Evolutionary conservation across 2,329 filamentous ascomycete genomes (phyloP).

Genomic region (Cladophialophora exuberans): DNA sequence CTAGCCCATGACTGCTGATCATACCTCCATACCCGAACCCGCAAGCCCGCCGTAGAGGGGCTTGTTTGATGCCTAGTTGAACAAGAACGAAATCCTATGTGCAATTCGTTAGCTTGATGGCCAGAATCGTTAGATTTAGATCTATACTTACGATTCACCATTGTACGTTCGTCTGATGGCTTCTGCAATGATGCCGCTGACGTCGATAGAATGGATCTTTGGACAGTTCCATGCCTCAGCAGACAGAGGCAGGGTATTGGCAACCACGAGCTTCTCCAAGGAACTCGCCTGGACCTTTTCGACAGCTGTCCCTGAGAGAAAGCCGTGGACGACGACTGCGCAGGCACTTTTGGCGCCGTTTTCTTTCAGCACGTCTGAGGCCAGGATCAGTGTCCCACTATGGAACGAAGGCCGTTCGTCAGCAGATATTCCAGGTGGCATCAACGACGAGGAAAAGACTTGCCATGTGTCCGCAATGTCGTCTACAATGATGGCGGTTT

Average conservation of each 20-base stretch:
- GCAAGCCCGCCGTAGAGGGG: neutral
- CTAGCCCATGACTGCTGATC: too few species aligned
- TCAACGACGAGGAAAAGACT: too few species aligned
- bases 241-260: conserved; percentile 80
- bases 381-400: conserved; percentile 76
- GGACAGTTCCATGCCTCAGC: conserved; percentile 63
- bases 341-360: conserved; percentile 85
- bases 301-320: conserved; percentile 83
- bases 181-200: conserved; percentile 70
- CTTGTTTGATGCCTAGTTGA: neutral
- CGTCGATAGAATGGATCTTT: conserved; percentile 86
- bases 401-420: too few species aligned
- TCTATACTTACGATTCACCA: conserved; percentile 40
- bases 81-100: conserved; percentile 10
- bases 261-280: conserved; percentile 78
- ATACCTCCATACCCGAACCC: conserved; percentile 3
- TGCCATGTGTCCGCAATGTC: conserved; percentile 92
- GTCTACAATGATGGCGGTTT: conserved; percentile 91
- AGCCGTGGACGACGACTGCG: conserved; percentile 92
- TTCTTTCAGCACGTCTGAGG: conserved; percentile 81
- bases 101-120: conserved; percentile 3
- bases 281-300: conserved; percentile 79
- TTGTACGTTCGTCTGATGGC: conserved; percentile 53
- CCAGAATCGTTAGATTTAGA: neutral
- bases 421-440: too few species aligned